Evolutionary conservation across 2,329 filamentous ascomycete species (phyloP), one percentile per base, ranked within the genome.

Genomic region (Fusarium piperis): DNA sequence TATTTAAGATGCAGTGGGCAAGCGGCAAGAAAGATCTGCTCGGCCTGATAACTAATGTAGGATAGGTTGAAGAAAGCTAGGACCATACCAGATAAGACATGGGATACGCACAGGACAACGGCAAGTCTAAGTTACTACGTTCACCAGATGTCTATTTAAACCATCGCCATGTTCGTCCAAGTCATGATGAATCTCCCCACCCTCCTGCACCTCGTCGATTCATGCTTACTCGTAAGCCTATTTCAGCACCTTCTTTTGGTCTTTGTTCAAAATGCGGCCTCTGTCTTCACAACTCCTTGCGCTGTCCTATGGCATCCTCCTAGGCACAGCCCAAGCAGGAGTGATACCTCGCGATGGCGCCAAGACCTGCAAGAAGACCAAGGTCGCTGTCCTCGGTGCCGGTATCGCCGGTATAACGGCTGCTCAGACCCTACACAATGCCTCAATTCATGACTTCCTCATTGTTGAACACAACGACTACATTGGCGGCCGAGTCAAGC

Each of bases 401-500:
- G 90, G 90, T 16, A 86, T 90, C 59, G 85, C 90, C 1, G 90
- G 90, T 5, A 88, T 92, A 41, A 88, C 90, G 15, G 89, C 90
- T 16, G 90, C 90, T 18, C 89, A 92, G 83, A 85, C 90, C 3
- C 78, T 93, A 7, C 79, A 84, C 5, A 91, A 92, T 60, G 84
- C 85, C 3, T 91, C 89, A 0, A 81, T 93, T 5, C 80, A 83
- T 0, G 90, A 93, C 65, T 92, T 93, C 65, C 62, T 92, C 12
- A 89, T 93, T 53, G 78, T 93, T 6, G 91, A 93, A 65, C 88
- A 89, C 67, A 89, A 90, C 16, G 82, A 86, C 64, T 84, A 86
- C 16, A 86, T 93, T 64, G 91, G 91, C 2, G 91, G 91, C 2
- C 86, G 91, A 8, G 85, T 90, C 36, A 80, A 80, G 16, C 86